Conservation (phyloP, 495 filamentous ascomycete species). For the Evernia prunastri region DNA sequence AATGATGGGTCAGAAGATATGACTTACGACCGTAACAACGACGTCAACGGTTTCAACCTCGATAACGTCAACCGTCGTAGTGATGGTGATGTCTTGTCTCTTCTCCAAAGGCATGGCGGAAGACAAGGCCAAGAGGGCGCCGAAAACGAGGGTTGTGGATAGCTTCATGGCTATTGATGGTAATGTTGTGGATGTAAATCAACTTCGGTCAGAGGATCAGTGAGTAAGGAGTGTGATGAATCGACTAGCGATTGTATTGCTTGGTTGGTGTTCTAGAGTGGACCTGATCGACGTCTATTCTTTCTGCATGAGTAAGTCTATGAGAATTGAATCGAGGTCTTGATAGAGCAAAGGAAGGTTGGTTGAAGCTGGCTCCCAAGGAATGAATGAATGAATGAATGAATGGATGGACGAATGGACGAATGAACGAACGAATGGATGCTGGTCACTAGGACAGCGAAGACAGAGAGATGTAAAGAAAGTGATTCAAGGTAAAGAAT, state of each 20-base stretch:
- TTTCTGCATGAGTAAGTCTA: neutral
- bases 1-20: too few species aligned
- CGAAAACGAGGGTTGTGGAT: slow-evolving; percentile 28
- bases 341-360: slow-evolving; percentile 9
- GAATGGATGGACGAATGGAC: too few species aligned
- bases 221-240: slow-evolving; percentile 13
- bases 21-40: slow-evolving; percentile 35
- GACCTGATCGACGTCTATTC: neutral
- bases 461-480: slow-evolving; percentile 4
- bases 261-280: neutral
- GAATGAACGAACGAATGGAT: too few species aligned
- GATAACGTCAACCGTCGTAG: slow-evolving; percentile 34
- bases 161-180: slow-evolving; percentile 18
- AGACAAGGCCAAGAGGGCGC: slow-evolving; percentile 27
- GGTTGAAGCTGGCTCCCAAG: slow-evolving; percentile 11
- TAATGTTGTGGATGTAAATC: neutral
- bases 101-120: slow-evolving; percentile 32
- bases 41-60: slow-evolving; percentile 32
- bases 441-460: slow-evolving; percentile 23
- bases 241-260: slow-evolving; percentile 16
- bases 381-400: slow-evolving; percentile 20
- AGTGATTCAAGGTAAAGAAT: neutral
- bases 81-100: slow-evolving; percentile 31
- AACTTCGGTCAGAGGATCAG: neutral
- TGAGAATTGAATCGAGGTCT: neutral